These are phyloP conservation scores for Amanita pallidorosea DNA, from an alignment of 768 basidiomycete genomes.

Conservation along the genomic window DNA sequence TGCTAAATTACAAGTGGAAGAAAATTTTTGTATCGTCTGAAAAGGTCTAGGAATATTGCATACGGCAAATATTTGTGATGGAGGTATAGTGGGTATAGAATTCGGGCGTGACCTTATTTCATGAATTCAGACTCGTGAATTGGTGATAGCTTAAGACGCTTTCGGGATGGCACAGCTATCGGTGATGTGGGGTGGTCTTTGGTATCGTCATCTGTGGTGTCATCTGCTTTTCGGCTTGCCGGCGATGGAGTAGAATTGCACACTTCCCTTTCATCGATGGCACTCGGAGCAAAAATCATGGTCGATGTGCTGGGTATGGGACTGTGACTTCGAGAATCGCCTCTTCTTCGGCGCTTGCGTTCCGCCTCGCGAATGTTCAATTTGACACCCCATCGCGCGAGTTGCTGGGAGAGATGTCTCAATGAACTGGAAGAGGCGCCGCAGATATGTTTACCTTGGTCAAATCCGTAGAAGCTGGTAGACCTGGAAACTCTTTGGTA, in stretches of 20 bases:
- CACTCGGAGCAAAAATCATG: neutral
- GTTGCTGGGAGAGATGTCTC: constrained; percentile 21
- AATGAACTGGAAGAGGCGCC: neutral
- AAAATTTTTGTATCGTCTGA: no score
- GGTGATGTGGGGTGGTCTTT: neutral
- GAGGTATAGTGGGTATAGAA: neutral
- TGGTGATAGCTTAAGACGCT: neutral
- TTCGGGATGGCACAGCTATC: neutral
- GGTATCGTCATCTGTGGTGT: neutral
- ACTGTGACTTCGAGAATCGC: constrained; percentile 13
- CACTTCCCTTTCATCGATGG: neutral
- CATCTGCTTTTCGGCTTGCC: neutral
- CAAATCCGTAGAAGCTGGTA: constrained; percentile 54
- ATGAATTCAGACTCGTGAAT: neutral
- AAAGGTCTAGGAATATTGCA: neutral
- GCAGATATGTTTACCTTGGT: constrained; percentile 38
- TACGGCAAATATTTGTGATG: neutral
- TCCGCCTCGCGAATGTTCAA: constrained; percentile 51
- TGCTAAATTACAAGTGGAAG: neutral
- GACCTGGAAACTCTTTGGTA: constrained; percentile 62
- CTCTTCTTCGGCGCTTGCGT: constrained; percentile 37
- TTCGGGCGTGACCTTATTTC: neutral
- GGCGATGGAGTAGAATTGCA: neutral
- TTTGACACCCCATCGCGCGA: constrained; percentile 46
- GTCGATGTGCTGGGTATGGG: neutral